phyloP scores from a whole-genome alignment of 1,284 basidiomycete species.

The Sporisorium iseilematis-ciliati region DNA sequence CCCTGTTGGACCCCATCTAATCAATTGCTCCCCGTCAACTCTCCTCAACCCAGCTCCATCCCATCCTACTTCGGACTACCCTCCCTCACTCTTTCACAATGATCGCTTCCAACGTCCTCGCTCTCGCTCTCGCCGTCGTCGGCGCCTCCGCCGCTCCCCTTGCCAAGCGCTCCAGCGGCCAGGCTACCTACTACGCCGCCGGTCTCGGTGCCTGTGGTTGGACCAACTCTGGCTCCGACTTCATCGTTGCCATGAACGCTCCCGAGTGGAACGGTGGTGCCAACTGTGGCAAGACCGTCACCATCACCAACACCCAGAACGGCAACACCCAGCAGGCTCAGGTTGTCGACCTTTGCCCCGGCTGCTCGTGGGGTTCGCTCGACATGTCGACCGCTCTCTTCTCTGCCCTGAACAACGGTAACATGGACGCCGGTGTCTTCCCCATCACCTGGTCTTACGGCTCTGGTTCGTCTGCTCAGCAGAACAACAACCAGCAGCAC shows the following conservation, averaged over 20 bases:
- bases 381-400: constrained; percentile 85
- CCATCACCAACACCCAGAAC: constrained; percentile 74
- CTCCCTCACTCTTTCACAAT: constrained; percentile 35
- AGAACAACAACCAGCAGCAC: constrained; percentile 47
- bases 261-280: constrained; percentile 55
- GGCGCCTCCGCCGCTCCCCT: constrained; percentile 56
- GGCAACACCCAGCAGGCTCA: constrained; percentile 77
- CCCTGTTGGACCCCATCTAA: background rate
- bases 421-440: constrained; percentile 64
- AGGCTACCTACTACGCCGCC: constrained; percentile 63
- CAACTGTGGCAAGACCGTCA: constrained; percentile 76
- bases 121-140: constrained; percentile 52
- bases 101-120: constrained; percentile 57
- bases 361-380: constrained; percentile 79
- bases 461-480: constrained; percentile 33
- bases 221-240: constrained; percentile 55
- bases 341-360: constrained; percentile 80
- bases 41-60: constrained; percentile 1
- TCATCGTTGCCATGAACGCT: constrained; percentile 66
- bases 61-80: constrained; percentile 1
- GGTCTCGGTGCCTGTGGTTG: constrained; percentile 55
- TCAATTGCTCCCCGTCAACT: constrained; percentile 10
- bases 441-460: constrained; percentile 63
- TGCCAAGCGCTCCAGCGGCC: constrained; percentile 48
- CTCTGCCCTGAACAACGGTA: constrained; percentile 64